These are phyloP conservation scores for Stephania japonica DNA, from an alignment of 164 flowering plant species.

Conservation along the genomic window DNA sequence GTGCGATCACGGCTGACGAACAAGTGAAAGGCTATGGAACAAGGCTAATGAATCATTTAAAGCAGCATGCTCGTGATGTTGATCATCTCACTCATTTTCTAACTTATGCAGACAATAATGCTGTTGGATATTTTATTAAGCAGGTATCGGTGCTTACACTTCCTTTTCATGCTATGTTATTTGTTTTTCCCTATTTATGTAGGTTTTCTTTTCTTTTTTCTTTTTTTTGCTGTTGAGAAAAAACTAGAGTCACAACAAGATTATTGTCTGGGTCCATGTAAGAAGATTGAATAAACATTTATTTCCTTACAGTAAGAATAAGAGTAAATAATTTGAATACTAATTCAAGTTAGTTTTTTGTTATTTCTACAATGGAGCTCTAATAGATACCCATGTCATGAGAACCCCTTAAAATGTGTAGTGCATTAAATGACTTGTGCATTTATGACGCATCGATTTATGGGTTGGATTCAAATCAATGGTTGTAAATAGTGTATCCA, in stretches of 20 bases:
- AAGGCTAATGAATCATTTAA: conserved; percentile 93
- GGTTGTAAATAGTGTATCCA: too few species aligned
- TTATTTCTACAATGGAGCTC: too few species aligned
- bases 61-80: conserved; percentile 95
- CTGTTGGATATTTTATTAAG: conserved; percentile 92
- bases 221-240: too few species aligned
- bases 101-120: conserved; percentile 98
- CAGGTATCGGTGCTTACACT: conserved; percentile 44
- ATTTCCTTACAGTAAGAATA: not conserved
- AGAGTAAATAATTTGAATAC: too few species aligned
- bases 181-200: conserved; percentile 3
- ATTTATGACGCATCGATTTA: too few species aligned
- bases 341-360: too few species aligned
- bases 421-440: too few species aligned
- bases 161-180: not conserved
- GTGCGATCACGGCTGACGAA: conserved; percentile 96
- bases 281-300: not conserved
- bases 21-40: conserved; percentile 99
- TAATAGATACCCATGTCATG: too few species aligned
- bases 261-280: not conserved
- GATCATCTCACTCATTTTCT: conserved; percentile 95
- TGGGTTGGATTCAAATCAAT: too few species aligned
- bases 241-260: not conserved
- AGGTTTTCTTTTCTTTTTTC: too few species aligned
- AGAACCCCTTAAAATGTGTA: too few species aligned